Percentiles rank a stretch among this genome's conserved stretches.
These are phyloP conservation scores for Euphorbia peplus DNA, from an alignment of 345 rosid species.

Conservation along the genomic window DNA sequence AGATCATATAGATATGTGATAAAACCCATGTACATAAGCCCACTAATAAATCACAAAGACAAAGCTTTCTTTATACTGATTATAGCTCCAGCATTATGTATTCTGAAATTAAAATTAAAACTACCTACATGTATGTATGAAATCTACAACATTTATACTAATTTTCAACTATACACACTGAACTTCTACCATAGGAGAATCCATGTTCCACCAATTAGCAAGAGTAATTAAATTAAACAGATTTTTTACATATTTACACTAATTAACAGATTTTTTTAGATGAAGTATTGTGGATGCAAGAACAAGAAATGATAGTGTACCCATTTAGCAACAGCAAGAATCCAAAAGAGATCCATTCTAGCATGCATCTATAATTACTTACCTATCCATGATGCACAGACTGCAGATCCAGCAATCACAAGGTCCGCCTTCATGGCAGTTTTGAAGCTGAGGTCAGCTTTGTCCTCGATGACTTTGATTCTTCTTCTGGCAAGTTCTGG, in stretches of 20 bases:
- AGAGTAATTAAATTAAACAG: neutral
- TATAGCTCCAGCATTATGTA: too few species aligned
- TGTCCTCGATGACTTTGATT: conserved; percentile 91
- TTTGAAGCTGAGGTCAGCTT: conserved; percentile 86
- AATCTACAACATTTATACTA: neutral
- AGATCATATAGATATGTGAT: too few species aligned
- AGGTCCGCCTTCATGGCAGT: conserved; percentile 93
- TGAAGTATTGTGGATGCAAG: neutral
- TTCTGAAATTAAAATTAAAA: too few species aligned
- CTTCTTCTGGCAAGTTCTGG: conserved; percentile 77
- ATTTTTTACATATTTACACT: too few species aligned
- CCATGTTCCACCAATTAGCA: neutral
- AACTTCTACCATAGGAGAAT: neutral
- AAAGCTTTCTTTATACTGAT: too few species aligned
- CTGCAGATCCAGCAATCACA: conserved; percentile 96
- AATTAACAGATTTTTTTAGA: too few species aligned
- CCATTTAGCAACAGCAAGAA: neutral
- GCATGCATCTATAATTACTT: conserved; percentile 14
- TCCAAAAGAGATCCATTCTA: neutral
- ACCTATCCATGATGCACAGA: conserved; percentile 97
- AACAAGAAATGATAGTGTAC: neutral
- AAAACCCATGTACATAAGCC: too few species aligned
- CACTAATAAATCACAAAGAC: too few species aligned
- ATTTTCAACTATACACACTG: neutral
- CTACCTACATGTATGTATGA: too few species aligned